Conservation (phyloP, 2,329 filamentous ascomycete genomes). For the Sarocladium brachiariae region DNA sequence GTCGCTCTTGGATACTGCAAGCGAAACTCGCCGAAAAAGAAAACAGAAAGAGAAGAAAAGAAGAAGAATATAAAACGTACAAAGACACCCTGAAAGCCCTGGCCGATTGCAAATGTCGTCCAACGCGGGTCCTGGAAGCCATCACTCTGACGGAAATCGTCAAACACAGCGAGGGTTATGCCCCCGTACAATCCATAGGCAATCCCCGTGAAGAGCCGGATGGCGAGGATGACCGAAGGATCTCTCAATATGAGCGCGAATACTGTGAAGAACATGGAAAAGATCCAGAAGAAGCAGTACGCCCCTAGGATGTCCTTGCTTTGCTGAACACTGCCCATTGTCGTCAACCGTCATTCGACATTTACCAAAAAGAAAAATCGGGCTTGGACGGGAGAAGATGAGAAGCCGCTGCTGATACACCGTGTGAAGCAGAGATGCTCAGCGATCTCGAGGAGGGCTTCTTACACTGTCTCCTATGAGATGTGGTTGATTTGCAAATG, state of each 20-base stretch:
- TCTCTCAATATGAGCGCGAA: not conserved
- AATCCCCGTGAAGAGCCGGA: conserved; percentile 8
- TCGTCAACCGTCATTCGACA: not conserved
- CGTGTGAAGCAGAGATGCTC: not conserved
- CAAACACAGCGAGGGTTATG: conserved; percentile 10
- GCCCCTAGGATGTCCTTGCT: not conserved
- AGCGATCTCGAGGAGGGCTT: not conserved
- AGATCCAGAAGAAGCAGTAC: conserved; percentile 4
- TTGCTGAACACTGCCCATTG: not conserved
- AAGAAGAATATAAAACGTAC: conserved; percentile 6
- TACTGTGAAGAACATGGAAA: not conserved
- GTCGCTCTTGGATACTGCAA: no score
- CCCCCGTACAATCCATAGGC: conserved; percentile 13
- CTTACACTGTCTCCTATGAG: not conserved
- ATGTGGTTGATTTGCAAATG: no score
- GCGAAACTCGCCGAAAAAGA: not conserved
- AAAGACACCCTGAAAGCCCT: conserved; percentile 4
- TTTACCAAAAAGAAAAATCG: not conserved
- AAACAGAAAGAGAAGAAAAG: not conserved
- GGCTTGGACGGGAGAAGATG: not conserved
- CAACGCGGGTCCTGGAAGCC: not conserved
- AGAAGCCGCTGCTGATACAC: not conserved
- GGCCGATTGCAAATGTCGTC: not conserved
- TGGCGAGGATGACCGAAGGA: not conserved
- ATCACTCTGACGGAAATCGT: not conserved